Evolutionary conservation across 2,329 filamentous ascomycete genomes (phyloP).

Genomic region (Phialophora macrospora): DNA sequence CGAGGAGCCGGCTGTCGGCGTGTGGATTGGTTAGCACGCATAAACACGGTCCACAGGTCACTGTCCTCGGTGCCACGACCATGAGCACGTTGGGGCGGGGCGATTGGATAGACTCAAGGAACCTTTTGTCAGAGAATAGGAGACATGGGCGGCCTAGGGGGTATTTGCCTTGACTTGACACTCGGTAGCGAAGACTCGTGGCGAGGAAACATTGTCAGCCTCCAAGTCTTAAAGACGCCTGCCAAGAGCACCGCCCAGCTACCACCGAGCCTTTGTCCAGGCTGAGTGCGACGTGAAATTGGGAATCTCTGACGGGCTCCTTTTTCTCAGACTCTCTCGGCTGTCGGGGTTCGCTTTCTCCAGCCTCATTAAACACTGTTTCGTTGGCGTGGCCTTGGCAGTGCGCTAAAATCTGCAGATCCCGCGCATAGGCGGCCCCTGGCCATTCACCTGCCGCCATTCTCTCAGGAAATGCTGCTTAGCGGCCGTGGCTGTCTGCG

Average conservation of each 20-base stretch:
- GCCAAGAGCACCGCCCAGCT: background rate
- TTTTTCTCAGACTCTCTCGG: background rate
- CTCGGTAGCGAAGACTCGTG: no score
- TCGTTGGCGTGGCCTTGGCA: background rate
- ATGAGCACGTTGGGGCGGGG: no score
- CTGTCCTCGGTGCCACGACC: no score
- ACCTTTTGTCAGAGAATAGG: background rate
- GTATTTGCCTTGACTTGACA: no score
- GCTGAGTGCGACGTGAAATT: background rate
- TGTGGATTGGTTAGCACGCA: no score
- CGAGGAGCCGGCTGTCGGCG: background rate
- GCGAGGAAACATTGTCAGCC: no score
- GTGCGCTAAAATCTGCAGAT: background rate
- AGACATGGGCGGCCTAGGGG: background rate
- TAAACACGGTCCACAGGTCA: background rate
- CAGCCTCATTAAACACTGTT: constrained; percentile 4
- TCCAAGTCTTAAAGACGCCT: background rate
- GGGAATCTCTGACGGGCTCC: background rate
- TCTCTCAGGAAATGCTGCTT: background rate
- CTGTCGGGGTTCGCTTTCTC: background rate
- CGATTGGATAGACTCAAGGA: background rate
- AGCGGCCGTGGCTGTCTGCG: background rate
- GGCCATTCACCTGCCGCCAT: background rate
- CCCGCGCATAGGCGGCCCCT: background rate
- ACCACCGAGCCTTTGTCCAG: background rate